These are phyloP conservation scores for Zasmidium citrigriseum DNA, from an alignment of 2,329 filamentous ascomycete genomes.

Conservation along the genomic window DNA sequence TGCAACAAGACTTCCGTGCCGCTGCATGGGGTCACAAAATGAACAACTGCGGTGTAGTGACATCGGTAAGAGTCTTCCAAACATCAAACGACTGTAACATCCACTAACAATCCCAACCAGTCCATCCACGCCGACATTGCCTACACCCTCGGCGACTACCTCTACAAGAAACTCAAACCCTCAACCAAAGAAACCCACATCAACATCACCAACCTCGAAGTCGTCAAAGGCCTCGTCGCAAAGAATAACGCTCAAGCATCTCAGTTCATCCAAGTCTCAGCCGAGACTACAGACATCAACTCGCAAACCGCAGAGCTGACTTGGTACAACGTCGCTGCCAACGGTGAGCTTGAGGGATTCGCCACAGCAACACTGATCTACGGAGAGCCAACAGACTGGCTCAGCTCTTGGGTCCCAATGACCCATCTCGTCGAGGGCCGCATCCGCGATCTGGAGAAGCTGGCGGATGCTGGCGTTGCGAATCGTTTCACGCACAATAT, in stretches of 20 bases:
- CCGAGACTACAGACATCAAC: neutral
- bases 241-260: constrained; percentile 22
- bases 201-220: constrained; percentile 43
- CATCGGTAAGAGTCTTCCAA: neutral
- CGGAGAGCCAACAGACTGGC: constrained; percentile 28
- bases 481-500: constrained; percentile 31
- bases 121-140: constrained; percentile 40
- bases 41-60: constrained; percentile 32
- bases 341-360: neutral
- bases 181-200: constrained; percentile 24
- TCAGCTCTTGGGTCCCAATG: constrained; percentile 27
- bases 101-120: constrained; percentile 20
- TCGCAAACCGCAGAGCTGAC: neutral
- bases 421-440: constrained; percentile 31
- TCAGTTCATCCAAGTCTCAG: neutral
- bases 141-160: constrained; percentile 34
- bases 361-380: constrained; percentile 25
- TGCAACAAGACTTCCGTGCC: constrained; percentile 34
- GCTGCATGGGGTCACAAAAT: constrained; percentile 48
- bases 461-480: constrained; percentile 30
- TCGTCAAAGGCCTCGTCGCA: constrained; percentile 31
- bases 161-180: constrained; percentile 11
- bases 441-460: constrained; percentile 28
- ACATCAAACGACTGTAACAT: neutral
- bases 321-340: constrained; percentile 12